Percentiles rank a stretch among this genome's conserved stretches.
These are phyloP conservation scores for Cylindrodendrum hubeiense DNA, from an alignment of 2,329 filamentous ascomycete genomes.

Conservation along the genomic window DNA sequence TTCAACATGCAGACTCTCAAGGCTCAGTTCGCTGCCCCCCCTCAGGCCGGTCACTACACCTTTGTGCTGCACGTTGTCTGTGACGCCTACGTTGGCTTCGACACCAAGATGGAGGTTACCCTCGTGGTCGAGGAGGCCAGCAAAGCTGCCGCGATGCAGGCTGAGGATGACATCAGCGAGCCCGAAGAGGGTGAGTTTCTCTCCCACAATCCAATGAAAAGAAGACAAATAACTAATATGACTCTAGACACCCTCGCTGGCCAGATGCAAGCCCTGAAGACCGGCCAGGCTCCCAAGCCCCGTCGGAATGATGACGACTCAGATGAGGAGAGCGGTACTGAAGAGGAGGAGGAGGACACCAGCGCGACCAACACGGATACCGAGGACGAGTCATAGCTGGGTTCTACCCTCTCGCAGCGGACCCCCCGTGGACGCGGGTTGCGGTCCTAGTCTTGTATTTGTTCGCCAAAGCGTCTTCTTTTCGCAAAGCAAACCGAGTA, in stretches of 20 bases:
- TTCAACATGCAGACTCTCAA: constrained; percentile 97
- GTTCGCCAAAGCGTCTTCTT: constrained; percentile 23
- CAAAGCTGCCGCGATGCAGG: constrained; percentile 83
- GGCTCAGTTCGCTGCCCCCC: constrained; percentile 95
- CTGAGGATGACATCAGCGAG: constrained; percentile 96
- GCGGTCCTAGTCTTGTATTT: constrained; percentile 19
- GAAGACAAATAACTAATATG: constrained; percentile 37
- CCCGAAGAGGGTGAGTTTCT: constrained; percentile 88
- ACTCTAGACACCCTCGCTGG: constrained; percentile 84
- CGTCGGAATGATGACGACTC: constrained; percentile 70
- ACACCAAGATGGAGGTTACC: constrained; percentile 91
- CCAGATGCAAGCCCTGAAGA: constrained; percentile 90
- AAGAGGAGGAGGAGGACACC: constrained; percentile 76
- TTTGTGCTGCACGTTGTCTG: constrained; percentile 95
- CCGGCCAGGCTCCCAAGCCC: constrained; percentile 71
- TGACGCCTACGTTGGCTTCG: constrained; percentile 95
- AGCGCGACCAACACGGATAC: constrained; percentile 78
- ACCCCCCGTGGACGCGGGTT: neutral
- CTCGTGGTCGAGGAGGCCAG: constrained; percentile 89
- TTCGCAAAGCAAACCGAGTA: constrained; percentile 6
- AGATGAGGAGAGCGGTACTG: constrained; percentile 85
- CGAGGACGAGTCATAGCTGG: constrained; percentile 67
- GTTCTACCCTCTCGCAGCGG: neutral
- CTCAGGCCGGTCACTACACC: constrained; percentile 91
- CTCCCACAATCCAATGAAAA: neutral